phyloP scores from a whole-genome alignment of 768 basidiomycete species.

The Kwoniella sp. region DNA sequence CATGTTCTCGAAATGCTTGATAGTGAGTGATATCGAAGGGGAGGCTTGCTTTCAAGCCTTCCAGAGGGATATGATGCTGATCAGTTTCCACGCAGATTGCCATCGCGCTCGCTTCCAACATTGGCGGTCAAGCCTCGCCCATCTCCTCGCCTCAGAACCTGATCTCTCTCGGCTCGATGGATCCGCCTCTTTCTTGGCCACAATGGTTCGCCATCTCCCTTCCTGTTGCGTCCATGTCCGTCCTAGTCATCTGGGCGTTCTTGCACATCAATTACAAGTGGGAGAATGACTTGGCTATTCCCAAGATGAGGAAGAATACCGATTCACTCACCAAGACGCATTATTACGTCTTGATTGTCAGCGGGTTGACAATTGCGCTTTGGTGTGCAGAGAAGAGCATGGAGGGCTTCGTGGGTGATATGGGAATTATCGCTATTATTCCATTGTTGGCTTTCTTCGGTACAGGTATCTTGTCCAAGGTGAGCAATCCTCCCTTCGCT shows the following conservation, averaged over 20 bases:
- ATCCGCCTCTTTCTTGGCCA: conserved; percentile 79
- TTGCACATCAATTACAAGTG: conserved; percentile 79
- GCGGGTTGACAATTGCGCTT: conserved; percentile 76
- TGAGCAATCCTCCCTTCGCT: too few species aligned
- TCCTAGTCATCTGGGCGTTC: conserved; percentile 87
- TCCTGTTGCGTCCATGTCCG: conserved; percentile 82
- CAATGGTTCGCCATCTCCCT: conserved; percentile 92
- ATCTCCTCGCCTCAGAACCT: conserved; percentile 98
- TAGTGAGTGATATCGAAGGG: conserved; percentile 63
- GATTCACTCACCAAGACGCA: conserved; percentile 82
- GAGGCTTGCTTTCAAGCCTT: neutral
- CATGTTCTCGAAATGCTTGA: conserved; percentile 83
- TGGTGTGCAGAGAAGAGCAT: conserved; percentile 88
- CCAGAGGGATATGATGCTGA: neutral
- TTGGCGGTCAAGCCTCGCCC: conserved; percentile 94
- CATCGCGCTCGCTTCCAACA: conserved; percentile 96
- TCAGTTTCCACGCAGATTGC: conserved; percentile 66
- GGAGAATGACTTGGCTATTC: conserved; percentile 70
- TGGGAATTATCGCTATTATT: conserved; percentile 94
- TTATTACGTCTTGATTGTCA: conserved; percentile 84
- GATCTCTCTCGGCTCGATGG: conserved; percentile 86
- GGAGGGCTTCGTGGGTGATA: conserved; percentile 79
- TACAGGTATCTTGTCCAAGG: conserved; percentile 90
- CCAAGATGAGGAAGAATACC: conserved; percentile 75
- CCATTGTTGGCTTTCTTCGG: conserved; percentile 93